Evolutionary conservation across 108 stramenopile genomes (phyloP).

Genomic region (Nitzschia sp.): DNA sequence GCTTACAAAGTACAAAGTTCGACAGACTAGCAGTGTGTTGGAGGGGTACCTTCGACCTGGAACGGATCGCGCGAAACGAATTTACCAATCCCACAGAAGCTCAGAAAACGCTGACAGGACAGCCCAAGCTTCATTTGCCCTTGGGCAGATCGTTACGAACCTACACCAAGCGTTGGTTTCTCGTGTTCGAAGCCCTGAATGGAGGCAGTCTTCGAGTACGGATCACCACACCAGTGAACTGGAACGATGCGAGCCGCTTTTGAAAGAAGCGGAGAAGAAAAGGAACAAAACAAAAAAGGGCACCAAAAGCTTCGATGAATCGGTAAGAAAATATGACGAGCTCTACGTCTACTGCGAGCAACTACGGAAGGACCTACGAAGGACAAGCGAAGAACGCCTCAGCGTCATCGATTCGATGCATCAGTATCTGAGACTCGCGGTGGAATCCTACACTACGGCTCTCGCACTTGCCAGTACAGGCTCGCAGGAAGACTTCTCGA

Average conservation of each 20-base stretch:
- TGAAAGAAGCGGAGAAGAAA: conserved; percentile 37
- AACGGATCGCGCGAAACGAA: conserved; percentile 32
- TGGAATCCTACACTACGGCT: conserved; percentile 58
- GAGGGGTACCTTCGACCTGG: conserved; percentile 68
- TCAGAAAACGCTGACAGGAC: conserved; percentile 27
- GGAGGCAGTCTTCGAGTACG: conserved; percentile 54
- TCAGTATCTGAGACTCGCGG: conserved; percentile 51
- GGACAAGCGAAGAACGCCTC: conserved; percentile 41
- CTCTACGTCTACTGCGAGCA: conserved; percentile 17
- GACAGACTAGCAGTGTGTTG: conserved; percentile 56
- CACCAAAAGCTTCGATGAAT: background rate
- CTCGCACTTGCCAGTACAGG: conserved; percentile 48
- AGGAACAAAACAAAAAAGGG: conserved; percentile 18
- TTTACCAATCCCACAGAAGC: conserved; percentile 24
- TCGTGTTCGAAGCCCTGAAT: conserved; percentile 62
- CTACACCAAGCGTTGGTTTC: conserved; percentile 48
- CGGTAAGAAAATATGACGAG: conserved; percentile 11
- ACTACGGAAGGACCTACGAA: conserved; percentile 24
- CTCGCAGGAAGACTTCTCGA: conserved; percentile 43
- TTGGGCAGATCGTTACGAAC: conserved; percentile 62
- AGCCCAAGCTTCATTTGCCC: conserved; percentile 44
- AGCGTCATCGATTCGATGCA: conserved; percentile 36
- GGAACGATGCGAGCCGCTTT: conserved; percentile 26
- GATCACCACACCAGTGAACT: conserved; percentile 47
- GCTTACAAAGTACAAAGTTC: conserved; percentile 77